A percentile compares a stretch with the other conserved stretches of the same genome.
Evolutionary conservation across 352 stramenopile species (phyloP).

Genomic region (Phytophthora megakarya): DNA sequence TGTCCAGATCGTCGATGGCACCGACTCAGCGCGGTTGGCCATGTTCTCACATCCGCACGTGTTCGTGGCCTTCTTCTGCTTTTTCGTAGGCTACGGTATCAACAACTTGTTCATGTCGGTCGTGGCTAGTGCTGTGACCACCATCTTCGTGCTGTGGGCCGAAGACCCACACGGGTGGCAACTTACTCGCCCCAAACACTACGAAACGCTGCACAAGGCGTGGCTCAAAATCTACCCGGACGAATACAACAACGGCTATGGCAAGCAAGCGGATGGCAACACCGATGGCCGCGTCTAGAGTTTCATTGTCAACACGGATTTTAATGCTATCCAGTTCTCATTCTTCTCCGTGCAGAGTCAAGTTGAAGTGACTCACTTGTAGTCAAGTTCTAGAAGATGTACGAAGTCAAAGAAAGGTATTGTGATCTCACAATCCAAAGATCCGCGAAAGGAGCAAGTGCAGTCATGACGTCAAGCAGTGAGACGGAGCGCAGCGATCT

Average conservation of each 20-base stretch:
- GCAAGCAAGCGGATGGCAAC: constrained; percentile 52
- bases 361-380: no score
- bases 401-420: no score
- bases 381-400: no score
- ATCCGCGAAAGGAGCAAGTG: no score
- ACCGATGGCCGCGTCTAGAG: constrained; percentile 19
- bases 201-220: constrained; percentile 69
- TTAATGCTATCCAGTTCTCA: background rate
- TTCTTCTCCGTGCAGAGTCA: no score
- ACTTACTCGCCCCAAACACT: constrained; percentile 71
- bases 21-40: constrained; percentile 52
- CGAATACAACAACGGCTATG: constrained; percentile 84
- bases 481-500: background rate
- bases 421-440: no score
- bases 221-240: constrained; percentile 86
- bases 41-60: constrained; percentile 74
- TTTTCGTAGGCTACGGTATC: constrained; percentile 74
- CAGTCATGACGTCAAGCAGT: no score
- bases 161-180: constrained; percentile 82
- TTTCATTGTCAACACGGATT: background rate
- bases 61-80: constrained; percentile 73
- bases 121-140: constrained; percentile 76
- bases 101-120: constrained; percentile 78
- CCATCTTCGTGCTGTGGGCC: constrained; percentile 84
- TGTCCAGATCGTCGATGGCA: constrained; percentile 53